A percentile compares a stretch with the other conserved stretches of the same genome.
Evolutionary conservation across 805 yeast species (phyloP).

Genomic region (Ogataea ramenticola): DNA sequence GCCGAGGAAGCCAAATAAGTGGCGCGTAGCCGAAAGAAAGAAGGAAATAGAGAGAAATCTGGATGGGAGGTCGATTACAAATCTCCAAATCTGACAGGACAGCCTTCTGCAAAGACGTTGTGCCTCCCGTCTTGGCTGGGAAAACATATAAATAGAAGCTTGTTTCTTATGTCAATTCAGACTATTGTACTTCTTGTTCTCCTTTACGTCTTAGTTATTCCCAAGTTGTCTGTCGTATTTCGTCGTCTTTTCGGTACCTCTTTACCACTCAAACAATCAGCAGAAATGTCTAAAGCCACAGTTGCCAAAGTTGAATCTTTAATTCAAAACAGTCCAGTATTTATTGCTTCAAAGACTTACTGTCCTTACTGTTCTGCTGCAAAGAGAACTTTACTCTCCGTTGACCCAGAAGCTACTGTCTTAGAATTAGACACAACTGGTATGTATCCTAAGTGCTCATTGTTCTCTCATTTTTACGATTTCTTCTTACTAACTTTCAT

Average conservation of each 20-base stretch:
- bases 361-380: slow-evolving; percentile 60
- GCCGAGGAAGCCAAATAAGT: too few relatives aligned
- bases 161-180: not conserved
- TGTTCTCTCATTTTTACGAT: too few relatives aligned
- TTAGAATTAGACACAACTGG: slow-evolving; percentile 40
- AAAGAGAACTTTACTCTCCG: slow-evolving; percentile 32
- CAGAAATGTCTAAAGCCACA: slow-evolving; percentile 53
- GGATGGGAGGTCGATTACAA: too few relatives aligned
- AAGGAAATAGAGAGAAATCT: too few relatives aligned
- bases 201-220: not conserved
- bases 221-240: not conserved
- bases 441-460: slow-evolving; percentile 12
- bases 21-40: too few relatives aligned
- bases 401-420: slow-evolving; percentile 42
- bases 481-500: not conserved
- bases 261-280: not conserved
- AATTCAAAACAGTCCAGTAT: slow-evolving; percentile 58
- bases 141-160: too few relatives aligned
- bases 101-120: too few relatives aligned
- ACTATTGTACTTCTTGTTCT: not conserved
- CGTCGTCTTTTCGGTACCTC: slow-evolving; percentile 1
- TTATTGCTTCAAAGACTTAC: slow-evolving; percentile 76
- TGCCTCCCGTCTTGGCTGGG: too few relatives aligned
- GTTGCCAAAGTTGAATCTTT: slow-evolving; percentile 52
- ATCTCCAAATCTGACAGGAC: too few relatives aligned